phyloP scores from a whole-genome alignment of 1,284 basidiomycete species.

The Heterobasidion annosum region DNA sequence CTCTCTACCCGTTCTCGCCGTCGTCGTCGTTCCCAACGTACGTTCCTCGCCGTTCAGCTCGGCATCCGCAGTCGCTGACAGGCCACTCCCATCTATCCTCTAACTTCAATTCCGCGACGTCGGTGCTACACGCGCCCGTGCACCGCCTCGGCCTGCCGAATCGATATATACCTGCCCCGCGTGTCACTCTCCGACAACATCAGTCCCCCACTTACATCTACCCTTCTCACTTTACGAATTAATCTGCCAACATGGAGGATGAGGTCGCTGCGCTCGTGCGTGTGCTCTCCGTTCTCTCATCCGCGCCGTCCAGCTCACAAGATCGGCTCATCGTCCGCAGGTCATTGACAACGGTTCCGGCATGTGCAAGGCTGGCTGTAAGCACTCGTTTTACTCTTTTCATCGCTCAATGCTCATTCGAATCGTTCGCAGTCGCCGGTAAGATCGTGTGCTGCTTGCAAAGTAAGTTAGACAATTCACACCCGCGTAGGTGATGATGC shows the following conservation, averaged over 20 bases:
- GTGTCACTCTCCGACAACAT: not conserved
- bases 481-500: slow-evolving; percentile 50
- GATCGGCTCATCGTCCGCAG: slow-evolving; percentile 17
- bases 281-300: slow-evolving; percentile 5
- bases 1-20: not conserved
- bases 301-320: not conserved
- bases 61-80: not conserved
- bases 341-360: slow-evolving; percentile 85
- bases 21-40: not conserved
- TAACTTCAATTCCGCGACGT: not conserved
- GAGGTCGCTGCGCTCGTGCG: slow-evolving; percentile 39
- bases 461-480: not conserved
- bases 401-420: slow-evolving; percentile 15
- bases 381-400: slow-evolving; percentile 21
- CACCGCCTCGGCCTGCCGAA: not conserved
- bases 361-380: slow-evolving; percentile 91
- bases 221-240: not conserved
- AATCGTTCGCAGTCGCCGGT: slow-evolving; percentile 37
- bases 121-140: not conserved
- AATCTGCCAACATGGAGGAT: slow-evolving; percentile 28
- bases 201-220: not conserved
- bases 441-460: slow-evolving; percentile 9
- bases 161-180: not conserved
- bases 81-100: not conserved
- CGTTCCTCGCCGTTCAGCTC: not conserved